phyloP scores from a whole-genome alignment of 1,284 basidiomycete species.

The Melampsora americana region DNA sequence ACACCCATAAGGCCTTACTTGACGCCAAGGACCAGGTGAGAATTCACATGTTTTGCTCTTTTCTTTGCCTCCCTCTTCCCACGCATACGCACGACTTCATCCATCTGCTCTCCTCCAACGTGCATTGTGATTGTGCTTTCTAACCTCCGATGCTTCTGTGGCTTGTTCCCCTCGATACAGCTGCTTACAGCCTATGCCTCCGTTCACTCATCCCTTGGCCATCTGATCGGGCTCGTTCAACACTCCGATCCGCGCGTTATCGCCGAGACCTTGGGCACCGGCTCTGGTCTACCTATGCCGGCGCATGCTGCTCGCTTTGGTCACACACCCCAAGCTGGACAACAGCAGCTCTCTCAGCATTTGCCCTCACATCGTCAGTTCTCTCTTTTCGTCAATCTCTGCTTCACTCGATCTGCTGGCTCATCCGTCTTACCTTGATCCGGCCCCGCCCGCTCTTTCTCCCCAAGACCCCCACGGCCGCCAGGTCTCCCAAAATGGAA shows the following conservation, averaged over 20 bases:
- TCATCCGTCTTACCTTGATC: constrained; percentile 3
- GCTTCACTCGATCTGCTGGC: background rate
- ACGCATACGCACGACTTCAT: too few species aligned
- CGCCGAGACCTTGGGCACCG: constrained; percentile 25
- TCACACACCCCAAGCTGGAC: background rate
- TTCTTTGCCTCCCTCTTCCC: too few species aligned
- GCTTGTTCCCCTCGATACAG: background rate
- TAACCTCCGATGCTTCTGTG: too few species aligned
- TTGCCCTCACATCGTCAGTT: too few species aligned
- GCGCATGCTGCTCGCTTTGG: background rate
- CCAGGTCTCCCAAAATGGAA: background rate
- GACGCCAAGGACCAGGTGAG: too few species aligned
- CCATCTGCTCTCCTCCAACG: too few species aligned
- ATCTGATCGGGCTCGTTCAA: constrained; percentile 24
- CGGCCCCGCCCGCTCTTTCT: background rate
- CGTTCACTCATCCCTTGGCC: constrained; percentile 20
- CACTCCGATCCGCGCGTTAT: constrained; percentile 18
- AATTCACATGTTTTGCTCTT: too few species aligned
- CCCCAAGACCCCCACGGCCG: background rate
- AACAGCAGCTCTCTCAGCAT: background rate
- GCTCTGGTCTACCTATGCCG: background rate
- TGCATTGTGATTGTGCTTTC: too few species aligned
- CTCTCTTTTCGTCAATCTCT: too few species aligned
- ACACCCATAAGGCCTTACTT: too few species aligned
- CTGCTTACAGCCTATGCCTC: constrained; percentile 23